Evolutionary conservation across 176 grass and related monocot species (phyloP), one percentile per base, ranked within the genome.

Genomic region (Musa beccarii): DNA sequence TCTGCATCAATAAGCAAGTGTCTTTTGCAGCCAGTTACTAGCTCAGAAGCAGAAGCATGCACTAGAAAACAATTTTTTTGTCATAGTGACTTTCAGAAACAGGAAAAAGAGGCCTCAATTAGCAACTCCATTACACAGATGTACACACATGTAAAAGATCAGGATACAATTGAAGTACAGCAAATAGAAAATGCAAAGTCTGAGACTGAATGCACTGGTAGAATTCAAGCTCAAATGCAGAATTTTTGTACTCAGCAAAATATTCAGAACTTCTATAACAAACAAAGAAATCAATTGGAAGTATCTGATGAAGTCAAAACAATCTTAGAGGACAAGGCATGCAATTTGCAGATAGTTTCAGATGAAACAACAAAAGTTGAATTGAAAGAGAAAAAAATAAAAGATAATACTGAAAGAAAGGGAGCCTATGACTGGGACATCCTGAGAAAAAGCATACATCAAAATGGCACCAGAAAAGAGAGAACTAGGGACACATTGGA

Each of bases 351-450:
- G 23, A 84, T 53, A 56, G 77, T 56, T 82, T 57, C 67, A 70
- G 29, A 67, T 79, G 79, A 73, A 79, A 86, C 63, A 68, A 49
- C 15, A 66, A 54, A 66, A 50, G 49, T 72, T 66, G 66, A 79
- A 79, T 69, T 76, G 80, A 87, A n/a, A 63, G 59, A 62, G 80
- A 89, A 87, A 76, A 83, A 80, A 72, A 71, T 49, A 76, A 84
- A 81, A 56, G 68, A 70, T 2, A 3, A 74, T 73, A 89, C 53
- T 70, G 79, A 81, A 85, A 88, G 79, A 71, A 59, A 24, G 4
- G 85, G 87, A 17, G 83, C 76, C 62, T 83, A 82, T 77, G 95
- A 92, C 65, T 99, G 95, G 95, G 95, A 99, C 66, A 87, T 57
- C 71, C 79, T 92, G 62, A 85, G 95, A 53, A 87, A 74, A 72